Evolutionary conservation across 2,329 filamentous ascomycete genomes (phyloP), one percentile per base, ranked within the genome.

Genomic region (Trichoderma sp.): DNA sequence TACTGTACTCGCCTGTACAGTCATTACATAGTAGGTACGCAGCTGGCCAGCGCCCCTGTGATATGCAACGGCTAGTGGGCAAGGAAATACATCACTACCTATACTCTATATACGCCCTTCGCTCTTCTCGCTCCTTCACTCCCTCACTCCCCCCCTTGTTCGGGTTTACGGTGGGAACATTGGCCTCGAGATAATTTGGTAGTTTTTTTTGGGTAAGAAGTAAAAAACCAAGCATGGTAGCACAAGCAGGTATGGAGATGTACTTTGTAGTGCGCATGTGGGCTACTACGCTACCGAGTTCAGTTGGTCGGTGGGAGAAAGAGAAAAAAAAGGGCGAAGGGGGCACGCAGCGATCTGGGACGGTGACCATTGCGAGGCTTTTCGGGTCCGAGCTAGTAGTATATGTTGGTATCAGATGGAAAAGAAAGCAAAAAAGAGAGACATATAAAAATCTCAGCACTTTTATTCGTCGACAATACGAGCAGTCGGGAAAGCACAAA

Each of bases 1-100:
- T 32, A 26, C 26, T 26, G 4, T 26, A 10, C 32, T 32, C 8
- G 8, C 10, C 30, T 32, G 10, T 10, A 18, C 39, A 18, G 7
- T 2, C 39, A n/a, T 43, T 18, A 34, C 39, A n/a, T 43, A n/a
- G n/a, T n/a, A n/a, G n/a, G n/a, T n/a, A 43, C 39, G 39, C 16
- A 6, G 34, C 21, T 34, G 34, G 30, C n/a, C 49, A 18, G 37
- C 46, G n/a, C 32, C 51, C 61, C 61, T 37, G 21, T 56, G 61
- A 65, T 65, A 30, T 65, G 61, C 61, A 65, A 65, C 61, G 61
- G 61, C 51, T 65, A 65, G 61, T 56, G 61, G 11, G 37, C 49
- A 54, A 16, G 46, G 28, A 61, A 52, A 30, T 30, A 5, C 7
- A n/a, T 7, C 49, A 52, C 59, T 14, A 43, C 46, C 28, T 34